These are phyloP conservation scores for Penicillium sp. DNA, from an alignment of 2,329 filamentous ascomycete genomes.

Conservation along the genomic window DNA sequence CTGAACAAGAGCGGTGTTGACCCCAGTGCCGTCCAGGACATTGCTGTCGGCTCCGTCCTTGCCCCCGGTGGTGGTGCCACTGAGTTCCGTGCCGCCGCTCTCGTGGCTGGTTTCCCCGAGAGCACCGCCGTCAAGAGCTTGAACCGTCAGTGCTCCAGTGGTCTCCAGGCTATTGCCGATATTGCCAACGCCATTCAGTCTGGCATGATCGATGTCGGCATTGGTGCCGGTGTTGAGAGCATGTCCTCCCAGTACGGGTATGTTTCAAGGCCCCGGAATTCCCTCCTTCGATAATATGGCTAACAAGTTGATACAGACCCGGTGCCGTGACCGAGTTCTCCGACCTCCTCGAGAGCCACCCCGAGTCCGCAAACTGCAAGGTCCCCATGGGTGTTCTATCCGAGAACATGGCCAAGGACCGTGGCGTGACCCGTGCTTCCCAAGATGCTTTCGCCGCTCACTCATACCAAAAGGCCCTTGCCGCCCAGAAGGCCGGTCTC, in stretches of 20 bases:
- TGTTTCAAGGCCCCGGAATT: slow-evolving; percentile 29
- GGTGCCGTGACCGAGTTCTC: slow-evolving; percentile 89
- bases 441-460: slow-evolving; percentile 94
- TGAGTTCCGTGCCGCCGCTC: slow-evolving; percentile 88
- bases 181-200: slow-evolving; percentile 87
- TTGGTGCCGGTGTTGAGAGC: slow-evolving; percentile 94
- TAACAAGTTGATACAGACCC: slow-evolving; percentile 54
- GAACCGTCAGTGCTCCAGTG: slow-evolving; percentile 93
- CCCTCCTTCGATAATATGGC: background rate
- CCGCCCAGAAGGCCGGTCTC: slow-evolving; percentile 82
- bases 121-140: slow-evolving; percentile 79
- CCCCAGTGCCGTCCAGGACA: slow-evolving; percentile 83
- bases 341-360: slow-evolving; percentile 76
- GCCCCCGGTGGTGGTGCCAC: slow-evolving; percentile 92
- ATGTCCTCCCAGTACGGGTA: slow-evolving; percentile 92
- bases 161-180: slow-evolving; percentile 88
- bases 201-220: slow-evolving; percentile 93
- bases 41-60: slow-evolving; percentile 87
- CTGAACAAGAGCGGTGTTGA: slow-evolving; percentile 86
- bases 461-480: slow-evolving; percentile 85
- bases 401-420: slow-evolving; percentile 90
- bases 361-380: slow-evolving; percentile 90
- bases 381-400: slow-evolving; percentile 94
- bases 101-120: slow-evolving; percentile 88
- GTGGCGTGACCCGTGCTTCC: slow-evolving; percentile 65